Base-by-base conservation (phyloP, 225 moss, liverwort and hornwort genomes). In the Polytrichum commune region DNA sequence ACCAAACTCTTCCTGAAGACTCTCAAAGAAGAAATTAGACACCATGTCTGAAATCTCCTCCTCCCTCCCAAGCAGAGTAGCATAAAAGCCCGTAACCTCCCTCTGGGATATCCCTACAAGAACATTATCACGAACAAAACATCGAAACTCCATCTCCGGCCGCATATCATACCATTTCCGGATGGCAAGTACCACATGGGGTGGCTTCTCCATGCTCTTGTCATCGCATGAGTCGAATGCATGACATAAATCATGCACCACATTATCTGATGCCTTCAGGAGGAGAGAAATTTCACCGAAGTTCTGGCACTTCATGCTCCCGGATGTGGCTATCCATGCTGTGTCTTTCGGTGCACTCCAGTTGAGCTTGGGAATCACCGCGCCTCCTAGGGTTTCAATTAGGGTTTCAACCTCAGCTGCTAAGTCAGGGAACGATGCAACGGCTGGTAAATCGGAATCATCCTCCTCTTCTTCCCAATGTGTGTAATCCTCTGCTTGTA, bases 331-430 rank as follows among this genome's bases (percentile, higher is more conserved):
- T 72, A 98, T 93, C 98, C 98, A 98, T 5, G 90, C 76, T 22
- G 98, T 87, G 63, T 98, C 95, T 79, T 90, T 95, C 16, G 98
- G 95, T 27, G 98, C 90, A 58, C 92, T 94, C 98, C 98, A 98
- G 67, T 98, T 98, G 18, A 98, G 91, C 77, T 98, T 98, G 7
- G 98, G 98, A 32, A 98, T 83, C 24, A 93, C 95, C 0, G 87
- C 68, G 10, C 98, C 98, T 63, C 98, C 95, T 23, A 98, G 38
- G 27, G 77, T 77, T 30, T 82, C 81, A 18, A 98, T 95, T 5
- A 70, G 81, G 1, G 64, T 61, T 63, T 83, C 86, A 5, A 98
- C 89, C 27, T 83, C 85, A 26, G 35, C 66, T 58, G 91, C 90
- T 30, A 98, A 64, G 63, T 83, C 83, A 0, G 87, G 88, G 69